Percentiles rank a stretch among this genome's conserved stretches.
phyloP scores from a whole-genome alignment of 306 rosid species.

The Castanea mollissima region DNA sequence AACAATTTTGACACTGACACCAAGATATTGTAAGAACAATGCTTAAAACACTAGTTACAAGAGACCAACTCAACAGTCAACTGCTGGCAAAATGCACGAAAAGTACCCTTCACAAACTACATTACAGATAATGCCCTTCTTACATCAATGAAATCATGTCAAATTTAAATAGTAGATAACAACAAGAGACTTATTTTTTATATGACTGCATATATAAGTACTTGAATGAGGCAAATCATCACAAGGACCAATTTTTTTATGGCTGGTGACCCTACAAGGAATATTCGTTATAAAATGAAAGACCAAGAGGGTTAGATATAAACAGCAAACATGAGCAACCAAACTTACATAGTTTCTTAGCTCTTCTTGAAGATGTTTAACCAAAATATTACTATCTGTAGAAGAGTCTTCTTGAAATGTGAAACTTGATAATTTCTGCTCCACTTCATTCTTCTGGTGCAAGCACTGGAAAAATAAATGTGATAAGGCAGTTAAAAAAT shows the following conservation, averaged over 20 bases:
- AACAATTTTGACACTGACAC: not conserved
- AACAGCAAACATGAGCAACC: slow-evolving; percentile 1
- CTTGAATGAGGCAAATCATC: not conserved
- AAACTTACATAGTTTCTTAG: slow-evolving; percentile 75
- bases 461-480: slow-evolving; percentile 58
- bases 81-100: not conserved
- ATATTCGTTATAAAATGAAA: slow-evolving; percentile 13
- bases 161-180: not conserved
- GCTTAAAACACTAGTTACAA: not conserved
- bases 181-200: not conserved
- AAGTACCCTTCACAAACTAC: not conserved
- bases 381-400: slow-evolving; percentile 44
- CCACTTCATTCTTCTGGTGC: slow-evolving; percentile 74
- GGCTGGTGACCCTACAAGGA: slow-evolving; percentile 1
- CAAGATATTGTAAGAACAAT: not conserved
- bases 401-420: slow-evolving; percentile 56
- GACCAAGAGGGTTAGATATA: slow-evolving; percentile 1
- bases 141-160: not conserved
- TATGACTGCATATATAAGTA: not conserved
- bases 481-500: not conserved
- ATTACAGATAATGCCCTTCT: not conserved
- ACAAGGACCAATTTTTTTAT: not conserved
- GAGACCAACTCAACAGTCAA: not conserved
- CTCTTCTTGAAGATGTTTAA: slow-evolving; percentile 85
- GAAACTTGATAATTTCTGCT: slow-evolving; percentile 63